Evolutionary conservation across 129 eudicot species (phyloP).

Genomic region (Chrysanthemum lavandulifolium): DNA sequence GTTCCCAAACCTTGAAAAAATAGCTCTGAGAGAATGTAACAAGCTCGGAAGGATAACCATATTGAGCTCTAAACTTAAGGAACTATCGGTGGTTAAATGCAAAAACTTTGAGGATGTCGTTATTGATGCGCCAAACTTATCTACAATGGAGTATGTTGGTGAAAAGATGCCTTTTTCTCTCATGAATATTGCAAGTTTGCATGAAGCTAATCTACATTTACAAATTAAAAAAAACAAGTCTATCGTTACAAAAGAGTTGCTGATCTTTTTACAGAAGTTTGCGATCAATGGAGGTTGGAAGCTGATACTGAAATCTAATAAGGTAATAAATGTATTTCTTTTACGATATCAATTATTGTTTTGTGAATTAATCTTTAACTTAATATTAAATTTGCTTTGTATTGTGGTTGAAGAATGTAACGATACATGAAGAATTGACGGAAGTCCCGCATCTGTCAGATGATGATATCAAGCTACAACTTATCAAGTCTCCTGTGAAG

Average conservation of each 20-base stretch:
- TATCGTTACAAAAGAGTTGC: not conserved
- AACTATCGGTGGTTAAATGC: conserved; percentile 42
- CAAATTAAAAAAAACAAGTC: conserved; percentile 10
- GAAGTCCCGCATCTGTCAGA: conserved; percentile 16
- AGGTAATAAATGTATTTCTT: conserved; percentile 31
- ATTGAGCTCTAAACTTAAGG: conserved; percentile 41
- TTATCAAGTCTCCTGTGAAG: conserved; percentile 34
- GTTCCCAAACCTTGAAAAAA: conserved; percentile 44
- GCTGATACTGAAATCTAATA: conserved; percentile 34
- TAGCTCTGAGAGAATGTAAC: conserved; percentile 44
- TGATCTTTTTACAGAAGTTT: conserved; percentile 27
- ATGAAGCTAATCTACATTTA: conserved; percentile 39
- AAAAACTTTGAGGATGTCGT: conserved; percentile 24
- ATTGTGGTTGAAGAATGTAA: conserved; percentile 35
- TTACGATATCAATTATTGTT: not conserved
- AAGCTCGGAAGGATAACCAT: conserved; percentile 34
- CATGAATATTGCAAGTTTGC: conserved; percentile 27
- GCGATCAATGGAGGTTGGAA: conserved; percentile 38
- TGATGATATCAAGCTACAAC: conserved; percentile 34
- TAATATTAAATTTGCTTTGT: not conserved
- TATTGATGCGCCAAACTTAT: conserved; percentile 48
- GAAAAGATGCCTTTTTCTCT: conserved; percentile 43
- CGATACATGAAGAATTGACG: conserved; percentile 42
- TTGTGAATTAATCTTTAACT: conserved; percentile 10
- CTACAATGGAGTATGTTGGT: conserved; percentile 52